A percentile compares a stretch with the other conserved stretches of the same genome.
Conservation (phyloP, 257 asterid species). For the Jaltomata sinuosa region DNA sequence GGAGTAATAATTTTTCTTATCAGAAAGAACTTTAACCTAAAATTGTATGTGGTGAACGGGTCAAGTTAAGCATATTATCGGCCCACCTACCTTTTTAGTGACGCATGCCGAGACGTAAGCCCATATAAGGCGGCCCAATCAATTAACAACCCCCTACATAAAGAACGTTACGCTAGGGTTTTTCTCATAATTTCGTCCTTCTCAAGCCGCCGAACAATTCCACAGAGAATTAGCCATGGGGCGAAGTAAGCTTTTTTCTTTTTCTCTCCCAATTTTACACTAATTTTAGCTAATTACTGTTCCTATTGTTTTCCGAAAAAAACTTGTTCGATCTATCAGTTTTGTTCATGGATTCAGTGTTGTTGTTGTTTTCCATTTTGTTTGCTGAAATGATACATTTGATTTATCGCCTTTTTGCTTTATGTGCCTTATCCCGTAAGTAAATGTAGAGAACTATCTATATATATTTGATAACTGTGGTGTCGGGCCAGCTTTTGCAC, state of each 20-base stretch:
- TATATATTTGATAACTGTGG: no score
- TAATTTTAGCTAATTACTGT: background rate
- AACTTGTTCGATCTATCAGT: background rate
- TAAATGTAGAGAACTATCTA: background rate
- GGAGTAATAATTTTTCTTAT: no score
- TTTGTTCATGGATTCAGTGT: background rate
- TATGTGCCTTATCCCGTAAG: background rate
- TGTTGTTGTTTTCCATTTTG: background rate
- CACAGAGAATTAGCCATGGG: conserved; percentile 41
- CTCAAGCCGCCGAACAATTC: conserved; percentile 5
- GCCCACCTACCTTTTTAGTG: background rate
- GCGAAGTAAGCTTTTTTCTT: conserved; percentile 39
- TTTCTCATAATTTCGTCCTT: background rate
- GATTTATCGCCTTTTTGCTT: background rate
- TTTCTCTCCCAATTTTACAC: background rate
- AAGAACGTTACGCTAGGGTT: background rate
- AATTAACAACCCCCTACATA: background rate
- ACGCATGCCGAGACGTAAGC: background rate
- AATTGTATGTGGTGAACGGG: no score
- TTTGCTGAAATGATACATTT: background rate
- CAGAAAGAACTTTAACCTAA: no score
- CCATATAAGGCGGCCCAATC: no score
- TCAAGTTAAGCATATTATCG: background rate
- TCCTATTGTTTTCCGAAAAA: background rate
- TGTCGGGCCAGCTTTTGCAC: no score